phyloP scores from a whole-genome alignment of 345 rosid genomes.

The Brassica nigra region DNA sequence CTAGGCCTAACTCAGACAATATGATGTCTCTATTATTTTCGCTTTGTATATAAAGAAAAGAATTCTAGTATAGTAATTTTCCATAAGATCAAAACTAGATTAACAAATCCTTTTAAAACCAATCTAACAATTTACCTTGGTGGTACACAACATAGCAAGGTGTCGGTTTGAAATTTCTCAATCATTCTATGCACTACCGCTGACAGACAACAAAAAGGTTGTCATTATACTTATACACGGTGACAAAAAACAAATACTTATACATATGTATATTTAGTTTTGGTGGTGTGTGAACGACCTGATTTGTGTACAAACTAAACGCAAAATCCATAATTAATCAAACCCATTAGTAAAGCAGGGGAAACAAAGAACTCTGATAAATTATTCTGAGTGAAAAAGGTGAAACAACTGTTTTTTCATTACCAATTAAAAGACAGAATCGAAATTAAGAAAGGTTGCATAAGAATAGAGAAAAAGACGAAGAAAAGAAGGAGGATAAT shows the following conservation, averaged over 20 bases:
- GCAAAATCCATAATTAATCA: neutral
- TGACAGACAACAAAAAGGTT: neutral
- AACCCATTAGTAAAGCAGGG: neutral
- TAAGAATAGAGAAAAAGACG: conserved; percentile 9
- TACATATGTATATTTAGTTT: neutral
- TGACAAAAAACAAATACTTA: no score
- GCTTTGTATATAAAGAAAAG: neutral
- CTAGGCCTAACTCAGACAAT: neutral
- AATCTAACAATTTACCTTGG: neutral
- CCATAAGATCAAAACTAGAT: neutral
- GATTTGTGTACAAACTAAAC: neutral
- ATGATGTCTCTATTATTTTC: no score
- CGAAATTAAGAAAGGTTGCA: neutral
- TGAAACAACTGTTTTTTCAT: neutral
- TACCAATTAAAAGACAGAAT: neutral
- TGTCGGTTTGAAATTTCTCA: neutral
- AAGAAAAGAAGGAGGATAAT: conserved; percentile 8
- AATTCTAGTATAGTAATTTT: neutral
- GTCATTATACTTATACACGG: neutral
- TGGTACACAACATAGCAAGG: neutral
- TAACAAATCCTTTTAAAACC: neutral
- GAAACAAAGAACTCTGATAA: neutral
- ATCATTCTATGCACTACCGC: neutral
- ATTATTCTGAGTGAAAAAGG: neutral
- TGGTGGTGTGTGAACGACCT: neutral